Evolutionary conservation across 2,329 filamentous ascomycete genomes (phyloP), one percentile per base, ranked within the genome.

Genomic region (Penicillium sp.): DNA sequence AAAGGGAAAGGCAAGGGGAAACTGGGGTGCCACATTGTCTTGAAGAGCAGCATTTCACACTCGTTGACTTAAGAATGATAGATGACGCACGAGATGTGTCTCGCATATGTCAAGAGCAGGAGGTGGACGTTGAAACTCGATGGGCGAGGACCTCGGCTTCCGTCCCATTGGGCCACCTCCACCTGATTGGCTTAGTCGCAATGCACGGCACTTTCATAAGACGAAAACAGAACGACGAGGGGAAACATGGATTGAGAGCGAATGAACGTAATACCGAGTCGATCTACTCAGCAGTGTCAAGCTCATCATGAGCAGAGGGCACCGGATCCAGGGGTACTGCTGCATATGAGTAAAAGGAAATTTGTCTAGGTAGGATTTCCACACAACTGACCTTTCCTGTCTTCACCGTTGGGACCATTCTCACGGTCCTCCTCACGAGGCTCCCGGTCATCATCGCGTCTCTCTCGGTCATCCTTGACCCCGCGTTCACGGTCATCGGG

Each of bases 271-370:
- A 38, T 41, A 53, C 56, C 51, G 57, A 61, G 50, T 55, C 46
- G 57, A 69, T 66, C 70, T 78, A 84, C 75, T 97, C 93, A 65
- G 91, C 92, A 67, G 93, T 91, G 72, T 99, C 93, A 68, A 97
- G 82, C 68, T 99, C 93, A 71, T 99, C 93, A 66, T 95, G 89
- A 62, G 84, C 86, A 56, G 88, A 85, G 56, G 88, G 83, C 60
- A 89, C 87, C 63, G 88, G 89, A 60, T 95, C 89, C 64, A 86
- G 75, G 67, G 81, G 70, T 61, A 72, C 75, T 73, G 61, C 16
- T 16, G 13, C n/a, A 30, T 28, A 27, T 50, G 34, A 50, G 47
- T 29, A 28, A 46, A 40, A 35, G 25, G 11, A 42, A 48, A 12
- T 5, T n/a, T 33, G 14, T 19, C 11, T 28, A 22, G 35, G 11